Evolutionary conservation across 352 stramenopile species (phyloP).

Genomic region (Pythium scleroteichum): DNA sequence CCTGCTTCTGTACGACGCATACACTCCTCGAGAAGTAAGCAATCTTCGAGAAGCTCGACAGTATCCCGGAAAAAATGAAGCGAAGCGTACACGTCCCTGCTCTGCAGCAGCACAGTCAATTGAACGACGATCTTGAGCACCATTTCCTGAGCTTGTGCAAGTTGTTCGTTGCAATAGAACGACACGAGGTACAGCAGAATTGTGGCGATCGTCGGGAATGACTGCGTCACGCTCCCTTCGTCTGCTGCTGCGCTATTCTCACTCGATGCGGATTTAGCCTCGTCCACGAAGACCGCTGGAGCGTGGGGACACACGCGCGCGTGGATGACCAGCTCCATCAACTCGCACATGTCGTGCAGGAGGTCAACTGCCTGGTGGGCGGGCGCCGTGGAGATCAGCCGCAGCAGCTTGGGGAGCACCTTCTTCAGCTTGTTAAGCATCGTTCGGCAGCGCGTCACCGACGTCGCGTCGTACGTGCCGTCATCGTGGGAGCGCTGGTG

Average conservation of each 20-base stretch:
- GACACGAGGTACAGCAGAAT: constrained; percentile 32
- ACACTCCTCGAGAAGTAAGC: constrained; percentile 30
- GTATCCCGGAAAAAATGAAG: constrained; percentile 32
- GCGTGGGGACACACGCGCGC: constrained; percentile 28
- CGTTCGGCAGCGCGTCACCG: constrained; percentile 22
- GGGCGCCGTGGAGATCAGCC: constrained; percentile 14
- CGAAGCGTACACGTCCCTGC: constrained; percentile 24
- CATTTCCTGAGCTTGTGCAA: constrained; percentile 15
- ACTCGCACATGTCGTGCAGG: constrained; percentile 28
- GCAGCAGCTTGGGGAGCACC: constrained; percentile 28
- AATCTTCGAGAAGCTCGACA: constrained; percentile 33
- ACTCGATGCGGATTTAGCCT: neutral
- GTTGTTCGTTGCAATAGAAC: constrained; percentile 26
- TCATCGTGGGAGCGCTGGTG: constrained; percentile 29
- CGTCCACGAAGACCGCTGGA: constrained; percentile 23
- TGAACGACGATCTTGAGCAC: constrained; percentile 25
- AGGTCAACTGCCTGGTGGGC: constrained; percentile 11
- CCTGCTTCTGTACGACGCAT: constrained; percentile 10
- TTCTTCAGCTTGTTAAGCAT: constrained; percentile 32
- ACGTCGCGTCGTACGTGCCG: constrained; percentile 18
- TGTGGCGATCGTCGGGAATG: constrained; percentile 32
- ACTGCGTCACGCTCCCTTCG: constrained; percentile 12
- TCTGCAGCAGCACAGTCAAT: constrained; percentile 27
- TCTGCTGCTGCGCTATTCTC: neutral
- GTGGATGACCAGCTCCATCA: constrained; percentile 28